Evolutionary conservation across 208 protist genomes (phyloP).

Genomic region (Leishmania gerbilli): DNA sequence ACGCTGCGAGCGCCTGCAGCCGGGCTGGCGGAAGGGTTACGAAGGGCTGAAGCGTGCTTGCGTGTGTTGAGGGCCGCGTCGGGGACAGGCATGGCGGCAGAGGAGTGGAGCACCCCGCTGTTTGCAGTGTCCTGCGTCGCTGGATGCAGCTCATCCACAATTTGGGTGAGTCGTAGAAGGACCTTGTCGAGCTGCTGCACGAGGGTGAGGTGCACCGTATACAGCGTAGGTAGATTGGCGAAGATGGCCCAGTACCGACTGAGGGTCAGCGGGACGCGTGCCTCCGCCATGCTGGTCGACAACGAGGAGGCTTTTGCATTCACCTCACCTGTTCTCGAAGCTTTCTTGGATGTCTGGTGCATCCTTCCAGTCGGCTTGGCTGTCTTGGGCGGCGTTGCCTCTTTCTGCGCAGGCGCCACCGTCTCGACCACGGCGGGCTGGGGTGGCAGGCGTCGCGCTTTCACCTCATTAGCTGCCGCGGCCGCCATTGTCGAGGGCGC

Average conservation of each 20-base stretch:
- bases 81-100: not conserved
- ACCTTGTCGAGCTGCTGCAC: conserved; percentile 47
- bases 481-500: not conserved
- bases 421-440: conserved; percentile 9
- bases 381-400: not conserved
- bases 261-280: conserved; percentile 27
- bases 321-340: not conserved
- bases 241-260: conserved; percentile 76
- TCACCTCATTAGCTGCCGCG: not conserved
- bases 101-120: not conserved
- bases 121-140: not conserved
- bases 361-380: not conserved
- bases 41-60: conserved; percentile 15
- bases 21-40: not conserved
- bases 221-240: conserved; percentile 66
- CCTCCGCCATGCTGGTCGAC: not conserved
- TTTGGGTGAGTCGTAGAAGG: conserved; percentile 28
- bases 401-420: not conserved
- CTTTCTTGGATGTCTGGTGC: not conserved
- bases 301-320: not conserved
- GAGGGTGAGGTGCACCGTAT: conserved; percentile 45
- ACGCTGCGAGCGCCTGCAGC: conserved; percentile 14
- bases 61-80: not conserved
- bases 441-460: not conserved
- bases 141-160: conserved; percentile 44